A percentile compares a stretch with the other conserved stretches of the same genome.
These are phyloP conservation scores for Acacia melanoxylon DNA, from an alignment of 306 rosid genomes.

Conservation along the genomic window DNA sequence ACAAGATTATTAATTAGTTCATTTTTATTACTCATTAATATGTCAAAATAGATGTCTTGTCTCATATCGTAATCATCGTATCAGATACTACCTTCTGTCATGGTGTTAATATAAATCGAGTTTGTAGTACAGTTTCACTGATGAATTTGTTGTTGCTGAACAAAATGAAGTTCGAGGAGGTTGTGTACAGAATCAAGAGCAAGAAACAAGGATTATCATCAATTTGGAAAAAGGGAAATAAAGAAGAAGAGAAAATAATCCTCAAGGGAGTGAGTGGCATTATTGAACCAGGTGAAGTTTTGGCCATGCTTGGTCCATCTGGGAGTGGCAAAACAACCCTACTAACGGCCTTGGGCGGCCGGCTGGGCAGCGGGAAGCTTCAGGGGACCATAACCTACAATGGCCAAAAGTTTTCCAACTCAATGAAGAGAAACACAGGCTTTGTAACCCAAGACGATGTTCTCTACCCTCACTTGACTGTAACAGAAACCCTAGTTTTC, in stretches of 20 bases:
- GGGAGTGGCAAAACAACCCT: conserved; percentile 89
- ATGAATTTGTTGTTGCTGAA: neutral
- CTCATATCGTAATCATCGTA: neutral
- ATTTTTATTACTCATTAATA: too few species aligned
- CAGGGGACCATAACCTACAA: conserved; percentile 49
- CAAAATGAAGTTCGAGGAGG: conserved; percentile 47
- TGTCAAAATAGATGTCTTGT: neutral
- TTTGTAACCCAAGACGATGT: conserved; percentile 83
- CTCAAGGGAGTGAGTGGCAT: conserved; percentile 57
- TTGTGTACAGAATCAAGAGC: conserved; percentile 49
- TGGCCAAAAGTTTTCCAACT: conserved; percentile 46
- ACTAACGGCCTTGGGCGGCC: conserved; percentile 70
- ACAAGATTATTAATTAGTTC: too few species aligned
- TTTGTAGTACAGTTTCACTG: too few species aligned
- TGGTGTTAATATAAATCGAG: too few species aligned
- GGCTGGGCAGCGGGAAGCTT: conserved; percentile 50
- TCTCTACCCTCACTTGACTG: conserved; percentile 66
- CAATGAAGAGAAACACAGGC: conserved; percentile 62
- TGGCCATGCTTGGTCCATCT: conserved; percentile 87
- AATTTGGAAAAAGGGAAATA: neutral
- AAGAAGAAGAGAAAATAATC: conserved; percentile 50
- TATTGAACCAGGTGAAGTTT: conserved; percentile 68
- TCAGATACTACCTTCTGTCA: too few species aligned
- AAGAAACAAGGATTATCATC: neutral
- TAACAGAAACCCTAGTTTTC: conserved; percentile 66